Evolutionary conservation across 129 eudicot species (phyloP).

Genomic region (Centella asiatica): DNA sequence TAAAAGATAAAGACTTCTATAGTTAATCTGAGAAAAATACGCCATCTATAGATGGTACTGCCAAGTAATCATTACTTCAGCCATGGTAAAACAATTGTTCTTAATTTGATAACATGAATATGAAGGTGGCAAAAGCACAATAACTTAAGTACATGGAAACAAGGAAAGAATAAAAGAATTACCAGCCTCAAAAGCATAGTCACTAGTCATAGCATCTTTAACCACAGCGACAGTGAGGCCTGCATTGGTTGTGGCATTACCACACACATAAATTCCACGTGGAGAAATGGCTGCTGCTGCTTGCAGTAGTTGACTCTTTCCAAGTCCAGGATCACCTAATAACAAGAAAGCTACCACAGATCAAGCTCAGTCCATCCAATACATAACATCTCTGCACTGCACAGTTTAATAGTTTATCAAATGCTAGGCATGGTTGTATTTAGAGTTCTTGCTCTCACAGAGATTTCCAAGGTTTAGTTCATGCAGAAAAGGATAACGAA

Average conservation of each 20-base stretch:
- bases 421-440: not conserved
- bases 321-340: conserved; percentile 97
- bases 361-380: conserved; percentile 4
- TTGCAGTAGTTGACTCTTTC: conserved; percentile 93
- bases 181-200: conserved; percentile 99
- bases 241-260: conserved; percentile 95
- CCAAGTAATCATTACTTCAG: not conserved
- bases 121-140: not conserved
- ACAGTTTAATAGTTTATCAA: not conserved
- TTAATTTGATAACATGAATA: not conserved
- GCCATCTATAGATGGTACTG: not conserved
- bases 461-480: not conserved
- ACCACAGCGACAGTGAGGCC: conserved; percentile 98
- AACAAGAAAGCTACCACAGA: not conserved
- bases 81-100: not conserved
- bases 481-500: conserved; percentile 8
- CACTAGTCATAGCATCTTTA: conserved; percentile 87
- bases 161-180: conserved; percentile 8
- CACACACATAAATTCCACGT: conserved; percentile 94
- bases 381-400: not conserved
- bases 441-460: not conserved
- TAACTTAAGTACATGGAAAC: not conserved
- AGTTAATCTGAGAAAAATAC: not conserved
- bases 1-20: not conserved
- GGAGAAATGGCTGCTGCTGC: conserved; percentile 98